Evolutionary conservation across 169 alveolate species (phyloP), one percentile per base, ranked within the genome.

Genomic region (Eimeria zaria): DNA sequence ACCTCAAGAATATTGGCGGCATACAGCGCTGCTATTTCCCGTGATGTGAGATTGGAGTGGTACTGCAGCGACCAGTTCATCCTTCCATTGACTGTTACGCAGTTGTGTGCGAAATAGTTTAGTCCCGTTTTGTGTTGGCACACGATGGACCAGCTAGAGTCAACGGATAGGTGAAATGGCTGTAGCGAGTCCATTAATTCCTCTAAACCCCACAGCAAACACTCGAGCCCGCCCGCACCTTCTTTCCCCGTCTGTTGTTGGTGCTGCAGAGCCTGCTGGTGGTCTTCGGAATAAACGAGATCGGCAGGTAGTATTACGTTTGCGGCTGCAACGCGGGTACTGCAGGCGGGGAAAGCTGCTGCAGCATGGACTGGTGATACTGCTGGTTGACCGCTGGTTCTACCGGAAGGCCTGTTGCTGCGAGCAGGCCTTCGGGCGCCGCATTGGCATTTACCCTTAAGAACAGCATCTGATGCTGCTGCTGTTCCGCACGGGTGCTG

Each of bases 61-160:
- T 97, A 97, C 91, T 97, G 98, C 67, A 97, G 95, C 36, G 97
- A 90, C 98, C 98, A 97, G 83, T 95, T 94, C 44, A 97, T 51
- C 60, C 95, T 90, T 27, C 97, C 97, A 69, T 95, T 89, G 39
- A 97, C 96, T 18, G 98, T 97, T 33, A 95, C 98, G 76, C 97
- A 64, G 95, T 97, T 97, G 80, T 97, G 98, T 36, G 98, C 98
- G 58, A 97, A 97, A 95, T 92, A 91, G 96, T 96, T 96, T 44
- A 96, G 67, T 12, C 98, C 98, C 27, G 87, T 87, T 20, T 69
- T 48, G 89, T 94, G 95, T 87, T 94, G 96, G 36, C 78, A 64
- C 39, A 94, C 96, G 30, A 69, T 64, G 33, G 96, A 94, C 96
- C 96, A 94, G 95, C 96, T 92, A 60, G 67, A 46, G 33, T 92